Evolutionary conservation across 306 rosid species (phyloP).

Genomic region (Cyamopsis tetragonoloba): DNA sequence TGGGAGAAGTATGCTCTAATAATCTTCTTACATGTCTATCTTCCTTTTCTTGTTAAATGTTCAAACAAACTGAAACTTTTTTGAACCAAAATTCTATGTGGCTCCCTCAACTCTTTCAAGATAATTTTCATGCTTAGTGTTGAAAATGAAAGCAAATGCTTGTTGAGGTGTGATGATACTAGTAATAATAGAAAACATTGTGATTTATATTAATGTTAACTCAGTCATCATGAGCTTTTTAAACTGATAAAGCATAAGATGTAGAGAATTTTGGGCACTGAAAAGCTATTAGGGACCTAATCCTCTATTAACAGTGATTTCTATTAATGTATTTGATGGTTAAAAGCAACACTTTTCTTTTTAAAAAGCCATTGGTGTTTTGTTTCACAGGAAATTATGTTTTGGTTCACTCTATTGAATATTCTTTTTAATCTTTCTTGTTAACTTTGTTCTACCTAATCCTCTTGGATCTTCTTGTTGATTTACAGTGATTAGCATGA

Average conservation of each 20-base stretch:
- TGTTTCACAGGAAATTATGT: too few relatives aligned
- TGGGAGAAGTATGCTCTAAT: conserved; percentile 50
- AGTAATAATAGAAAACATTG: neutral
- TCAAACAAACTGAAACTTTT: neutral
- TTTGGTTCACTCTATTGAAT: too few relatives aligned
- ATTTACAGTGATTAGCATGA: too few relatives aligned
- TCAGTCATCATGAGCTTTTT: neutral
- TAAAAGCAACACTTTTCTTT: too few relatives aligned
- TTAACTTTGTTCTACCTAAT: too few relatives aligned
- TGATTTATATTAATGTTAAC: neutral
- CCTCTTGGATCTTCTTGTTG: too few relatives aligned
- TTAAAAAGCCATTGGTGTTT: too few relatives aligned
- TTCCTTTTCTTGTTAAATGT: neutral
- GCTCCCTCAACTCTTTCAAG: neutral
- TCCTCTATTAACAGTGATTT: too few relatives aligned
- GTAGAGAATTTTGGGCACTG: neutral
- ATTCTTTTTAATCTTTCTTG: too few relatives aligned
- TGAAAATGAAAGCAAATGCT: neutral
- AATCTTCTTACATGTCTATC: conserved; percentile 10
- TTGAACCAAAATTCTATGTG: neutral
- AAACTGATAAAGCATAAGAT: neutral
- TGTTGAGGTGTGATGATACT: neutral
- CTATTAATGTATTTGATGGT: too few relatives aligned
- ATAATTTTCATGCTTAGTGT: neutral
- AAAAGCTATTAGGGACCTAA: neutral